Evolutionary conservation across 2,329 filamentous ascomycete genomes (phyloP).

Genomic region (Lasiodiplodia sp.): DNA sequence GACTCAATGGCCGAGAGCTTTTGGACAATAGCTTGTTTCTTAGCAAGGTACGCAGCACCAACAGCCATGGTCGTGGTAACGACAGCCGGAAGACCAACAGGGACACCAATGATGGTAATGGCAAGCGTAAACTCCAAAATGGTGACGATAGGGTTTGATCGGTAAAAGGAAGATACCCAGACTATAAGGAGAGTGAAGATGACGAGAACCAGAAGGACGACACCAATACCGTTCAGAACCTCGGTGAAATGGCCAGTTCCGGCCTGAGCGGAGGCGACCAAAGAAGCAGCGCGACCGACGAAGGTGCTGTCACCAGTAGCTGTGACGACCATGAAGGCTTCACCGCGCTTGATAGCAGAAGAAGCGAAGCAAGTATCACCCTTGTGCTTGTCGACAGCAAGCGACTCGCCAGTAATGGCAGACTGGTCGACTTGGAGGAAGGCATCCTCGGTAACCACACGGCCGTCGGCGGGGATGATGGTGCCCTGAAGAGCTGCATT

Average conservation of each 20-base stretch:
- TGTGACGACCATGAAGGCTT: conserved; percentile 82
- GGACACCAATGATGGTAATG: conserved; percentile 90
- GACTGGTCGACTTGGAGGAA: conserved; percentile 93
- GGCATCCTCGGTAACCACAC: conserved; percentile 81
- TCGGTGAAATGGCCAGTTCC: conserved; percentile 89
- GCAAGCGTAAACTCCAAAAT: conserved; percentile 87
- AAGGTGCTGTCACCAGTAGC: conserved; percentile 89
- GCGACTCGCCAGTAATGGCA: conserved; percentile 88
- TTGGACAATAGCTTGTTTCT: conserved; percentile 92
- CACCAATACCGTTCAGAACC: conserved; percentile 87
- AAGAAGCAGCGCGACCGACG: conserved; percentile 85
- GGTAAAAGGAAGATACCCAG: conserved; percentile 89
- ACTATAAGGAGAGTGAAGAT: conserved; percentile 81
- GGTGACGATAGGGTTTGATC: conserved; percentile 77
- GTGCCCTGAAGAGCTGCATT: conserved; percentile 61
- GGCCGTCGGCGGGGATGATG: conserved; percentile 88
- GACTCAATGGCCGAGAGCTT: conserved; percentile 93
- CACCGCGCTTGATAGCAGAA: conserved; percentile 88
- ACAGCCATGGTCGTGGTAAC: conserved; percentile 96
- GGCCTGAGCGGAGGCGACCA: conserved; percentile 78
- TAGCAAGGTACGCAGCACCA: conserved; percentile 87
- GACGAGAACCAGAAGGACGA: conserved; percentile 79
- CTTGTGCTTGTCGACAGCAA: conserved; percentile 87
- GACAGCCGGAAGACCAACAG: conserved; percentile 90
- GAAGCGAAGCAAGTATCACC: conserved; percentile 84